Evolutionary conservation across 106 monocot genomes (phyloP).

Genomic region (Dendrobium catenatum): DNA sequence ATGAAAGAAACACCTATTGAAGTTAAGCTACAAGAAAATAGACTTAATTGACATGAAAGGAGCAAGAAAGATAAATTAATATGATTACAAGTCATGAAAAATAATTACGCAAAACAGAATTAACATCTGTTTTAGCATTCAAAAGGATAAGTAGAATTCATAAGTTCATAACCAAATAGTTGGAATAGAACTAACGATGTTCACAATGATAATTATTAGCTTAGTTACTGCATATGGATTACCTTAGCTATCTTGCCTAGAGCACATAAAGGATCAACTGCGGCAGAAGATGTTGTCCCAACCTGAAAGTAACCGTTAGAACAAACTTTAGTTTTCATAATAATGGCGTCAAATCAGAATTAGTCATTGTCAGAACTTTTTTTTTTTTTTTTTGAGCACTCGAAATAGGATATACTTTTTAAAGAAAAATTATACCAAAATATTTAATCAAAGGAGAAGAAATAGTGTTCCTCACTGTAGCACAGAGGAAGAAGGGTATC

Average conservation of each 20-base stretch:
- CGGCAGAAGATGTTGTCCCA: slow-evolving; percentile 85
- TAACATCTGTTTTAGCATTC: neutral
- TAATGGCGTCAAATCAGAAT: neutral
- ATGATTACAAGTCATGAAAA: neutral
- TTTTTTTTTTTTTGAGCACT: neutral
- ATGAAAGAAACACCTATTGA: no score
- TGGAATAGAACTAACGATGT: no score
- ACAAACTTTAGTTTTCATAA: neutral
- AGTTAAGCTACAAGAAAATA: no score
- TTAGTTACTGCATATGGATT: slow-evolving; percentile 4
- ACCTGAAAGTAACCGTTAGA: slow-evolving; percentile 30
- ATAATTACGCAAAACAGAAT: neutral
- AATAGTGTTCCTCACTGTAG: neutral
- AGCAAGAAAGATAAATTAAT: no score
- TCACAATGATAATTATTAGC: neutral
- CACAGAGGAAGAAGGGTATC: slow-evolving; percentile 11
- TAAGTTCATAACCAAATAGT: no score
- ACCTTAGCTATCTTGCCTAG: slow-evolving; percentile 72
- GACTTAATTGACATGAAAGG: no score
- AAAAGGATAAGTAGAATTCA: neutral
- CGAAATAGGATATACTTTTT: neutral
- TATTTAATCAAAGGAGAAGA: neutral
- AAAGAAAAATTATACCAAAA: neutral
- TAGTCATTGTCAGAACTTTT: neutral
- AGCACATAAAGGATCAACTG: slow-evolving; percentile 65